Evolutionary conservation across 2,329 filamentous ascomycete species (phyloP), one percentile per base, ranked within the genome.

Genomic region (Cladosporium oxysporum): DNA sequence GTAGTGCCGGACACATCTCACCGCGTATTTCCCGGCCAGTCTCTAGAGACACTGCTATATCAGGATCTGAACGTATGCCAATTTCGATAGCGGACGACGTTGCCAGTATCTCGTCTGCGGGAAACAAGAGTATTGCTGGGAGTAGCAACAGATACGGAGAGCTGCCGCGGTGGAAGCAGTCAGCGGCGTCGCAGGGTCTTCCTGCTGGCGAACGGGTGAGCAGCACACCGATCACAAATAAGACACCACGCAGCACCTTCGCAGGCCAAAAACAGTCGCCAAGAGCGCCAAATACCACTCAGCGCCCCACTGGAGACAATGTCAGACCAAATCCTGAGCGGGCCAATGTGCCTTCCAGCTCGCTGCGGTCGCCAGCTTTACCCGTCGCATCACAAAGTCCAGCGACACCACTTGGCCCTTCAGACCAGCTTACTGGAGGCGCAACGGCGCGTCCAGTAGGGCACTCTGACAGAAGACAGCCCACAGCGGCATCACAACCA

Each of bases 1-100:
- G 65, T n/a, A 66, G 65, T 44, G 59, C 71, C 23, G 33, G 23
- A 10, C 61, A 44, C 21, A 18, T 52, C 1, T 44, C 61, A 16
- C 16, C 49, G 16, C 61, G 11, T 31, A n/a, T 52, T 16, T 31
- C 21, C 31, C 35, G 35, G 11, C 57, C 57, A 29, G 47, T 18
- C n/a, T 52, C 60, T 29, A 37, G 55, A 23, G 31, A 41, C 16
- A 23, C 16, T 2, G 28, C 28, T 21, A 3, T 21, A 18, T 31
- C 29, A 8, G 52, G 31, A 29, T 33, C 28, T 11, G 52, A 55
- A 3, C 52, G 11, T 23, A 31, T 29, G 28, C 28, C 52, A 12
- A 55, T 33, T n/a, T 29, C 52, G 28, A 29, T 31, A 31, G 29
- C 52, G 14, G 52, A 55, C 7, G 28, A 55, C 12, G n/a, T 7